Base-by-base conservation (phyloP, 1,284 basidiomycete genomes). In the Malassezia vespertilionis region DNA sequence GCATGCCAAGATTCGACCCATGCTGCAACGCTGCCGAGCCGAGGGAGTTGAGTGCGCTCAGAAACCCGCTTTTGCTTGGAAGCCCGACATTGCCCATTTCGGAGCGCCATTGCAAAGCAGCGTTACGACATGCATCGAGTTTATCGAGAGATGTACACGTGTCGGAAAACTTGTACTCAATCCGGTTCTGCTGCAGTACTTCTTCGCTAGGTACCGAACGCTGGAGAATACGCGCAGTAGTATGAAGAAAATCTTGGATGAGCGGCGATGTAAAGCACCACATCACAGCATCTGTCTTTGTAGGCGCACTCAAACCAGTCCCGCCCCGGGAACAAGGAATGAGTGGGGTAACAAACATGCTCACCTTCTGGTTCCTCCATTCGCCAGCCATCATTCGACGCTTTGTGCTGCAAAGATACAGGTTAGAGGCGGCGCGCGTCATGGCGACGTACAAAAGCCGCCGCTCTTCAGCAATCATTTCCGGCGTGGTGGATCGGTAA, bases 381-480 rank as follows among this genome's bases (percentile, higher is more conserved):
- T 65, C 54, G 18, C 57, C 57, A 9, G 56, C 56, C 15, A 52
- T 37, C 48, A 55, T 50, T 8, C 65, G 57, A 3, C 44, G 48
- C 3, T 53, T 37, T 12, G 52, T 44, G 56, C 71, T 35, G 49
- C 78, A 75, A 14, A 86, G 65, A 65, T 84, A 84, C 21, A 90
- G 74, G 14, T 87, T 74, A 3, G 76, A 75, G 64, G 90, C 83
- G 0, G 87, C 87, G 9, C 87, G 79, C 0, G 87, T 93, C 73
- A 86, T 88, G 0, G 86, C 87, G 4, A 91, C 87, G 63, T 89
- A 93, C 17, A 90, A 77, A 45, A 91, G 72, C 8, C 86, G 81
- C 40, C 82, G 75, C 72, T 91, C 87, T 74, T 91, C 88, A 18
- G 82, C 81, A 1, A 79, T 71, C 66, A 89, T 82, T 15, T 86